Base-by-base conservation (phyloP, 768 basidiomycete genomes). In the Auriscalpium microsporum region DNA sequence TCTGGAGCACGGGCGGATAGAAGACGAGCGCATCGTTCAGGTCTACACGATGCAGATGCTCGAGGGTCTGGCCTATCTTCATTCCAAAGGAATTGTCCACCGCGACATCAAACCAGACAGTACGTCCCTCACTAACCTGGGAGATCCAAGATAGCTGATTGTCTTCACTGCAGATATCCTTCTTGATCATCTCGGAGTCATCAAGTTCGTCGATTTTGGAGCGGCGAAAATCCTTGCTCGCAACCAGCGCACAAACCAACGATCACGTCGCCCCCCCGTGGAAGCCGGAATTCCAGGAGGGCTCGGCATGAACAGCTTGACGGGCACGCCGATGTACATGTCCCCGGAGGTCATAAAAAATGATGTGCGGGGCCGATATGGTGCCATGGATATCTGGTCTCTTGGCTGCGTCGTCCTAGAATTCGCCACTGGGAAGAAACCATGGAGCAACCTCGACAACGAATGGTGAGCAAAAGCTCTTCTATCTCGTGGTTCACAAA, bases 311-410 rank as follows among this genome's bases (percentile, higher is more conserved):
- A 94, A 93, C 71, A 90, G 89, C 62, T 73, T 99, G 36, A 96
- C 94, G 1, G 95, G 94, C 16, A 99, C 96, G 11, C 96, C 96
- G 0, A 98, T 98, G 95, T 98, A 99, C 70, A 97, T 99, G 92
- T 96, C 94, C 6, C 96, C 96, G 1, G 96, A 99, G 68, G 84
- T 96, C 53, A 98, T 99, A 75, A 91, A 95, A 73, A 96, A 89
- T 63, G 92, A 95, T 63, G 86, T 79, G 59, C 76, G 84, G 13
- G 93, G 94, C 28, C 78, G 87, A 50, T 84, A 90, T 60, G 96
- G 96, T 16, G 92, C 95, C 10, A 96, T 96, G 90, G 96, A 99
- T 68, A 86, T 99, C 45, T 99, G 96, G 96, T 91, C 93, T 21
- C 72, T 97, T 55, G 96, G 96, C 16, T 98, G 96, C 66, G 93